Evolutionary conservation across 2,329 filamentous ascomycete genomes (phyloP).

Genomic region (Fusarium decemcellulare): DNA sequence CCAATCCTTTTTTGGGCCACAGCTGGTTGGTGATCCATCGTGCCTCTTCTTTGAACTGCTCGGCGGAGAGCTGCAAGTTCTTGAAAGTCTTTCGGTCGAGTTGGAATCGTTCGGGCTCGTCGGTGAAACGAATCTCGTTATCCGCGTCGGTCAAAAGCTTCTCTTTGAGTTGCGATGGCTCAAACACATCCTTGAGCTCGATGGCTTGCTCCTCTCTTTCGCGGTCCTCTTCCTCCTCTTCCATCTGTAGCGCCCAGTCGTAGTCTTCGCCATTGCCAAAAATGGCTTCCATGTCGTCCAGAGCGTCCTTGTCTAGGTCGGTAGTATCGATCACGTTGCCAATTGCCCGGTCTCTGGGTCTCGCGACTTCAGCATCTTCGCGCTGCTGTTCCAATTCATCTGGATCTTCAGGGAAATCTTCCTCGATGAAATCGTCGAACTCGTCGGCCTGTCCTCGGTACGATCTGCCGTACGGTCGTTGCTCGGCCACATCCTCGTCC

Average conservation of each 20-base stretch:
- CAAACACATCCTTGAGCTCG: conserved; percentile 97
- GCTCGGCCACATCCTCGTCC: conserved; percentile 79
- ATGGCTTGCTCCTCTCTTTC: conserved; percentile 85
- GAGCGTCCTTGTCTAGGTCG: conserved; percentile 89
- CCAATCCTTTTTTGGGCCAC: conserved; percentile 87
- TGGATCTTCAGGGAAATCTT: conserved; percentile 92
- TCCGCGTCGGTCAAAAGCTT: conserved; percentile 97
- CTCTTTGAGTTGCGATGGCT: conserved; percentile 94
- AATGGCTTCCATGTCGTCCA: conserved; percentile 96
- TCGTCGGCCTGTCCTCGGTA: conserved; percentile 80
- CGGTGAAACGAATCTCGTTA: conserved; percentile 87
- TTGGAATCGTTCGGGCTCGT: conserved; percentile 96
- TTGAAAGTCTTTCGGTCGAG: conserved; percentile 91
- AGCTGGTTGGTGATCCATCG: conserved; percentile 93
- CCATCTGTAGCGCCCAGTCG: conserved; percentile 91
- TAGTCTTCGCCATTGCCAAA: conserved; percentile 98
- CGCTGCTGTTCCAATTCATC: conserved; percentile 80
- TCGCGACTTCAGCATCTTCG: conserved; percentile 90
- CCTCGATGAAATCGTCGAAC: conserved; percentile 96
- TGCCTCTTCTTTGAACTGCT: conserved; percentile 91
- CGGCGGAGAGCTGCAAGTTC: conserved; percentile 82
- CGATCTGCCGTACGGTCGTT: conserved; percentile 65
- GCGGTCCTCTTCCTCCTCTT: conserved; percentile 87
- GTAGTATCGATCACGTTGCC: conserved; percentile 82
- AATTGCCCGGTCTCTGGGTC: conserved; percentile 80